Percentiles rank a stretch among this genome's conserved stretches.
Evolutionary conservation across 108 stramenopile genomes (phyloP).

Genomic region (Cyclotella sp.): DNA sequence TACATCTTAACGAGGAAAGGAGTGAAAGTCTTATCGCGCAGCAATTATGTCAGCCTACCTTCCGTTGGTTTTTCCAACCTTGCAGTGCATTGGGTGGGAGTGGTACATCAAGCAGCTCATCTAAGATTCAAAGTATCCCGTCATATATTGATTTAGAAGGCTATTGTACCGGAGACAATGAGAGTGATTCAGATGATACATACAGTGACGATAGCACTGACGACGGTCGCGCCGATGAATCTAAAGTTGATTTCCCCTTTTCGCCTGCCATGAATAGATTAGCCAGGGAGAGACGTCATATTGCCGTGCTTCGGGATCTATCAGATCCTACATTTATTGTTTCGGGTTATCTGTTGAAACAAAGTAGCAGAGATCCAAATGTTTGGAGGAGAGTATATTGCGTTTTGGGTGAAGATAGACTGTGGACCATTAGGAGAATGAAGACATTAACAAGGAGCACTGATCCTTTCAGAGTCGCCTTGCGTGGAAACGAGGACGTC

Average conservation of each 20-base stretch:
- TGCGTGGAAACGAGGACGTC: conserved; percentile 14
- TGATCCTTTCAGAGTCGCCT: neutral
- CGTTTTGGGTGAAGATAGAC: conserved; percentile 49
- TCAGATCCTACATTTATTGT: conserved; percentile 45
- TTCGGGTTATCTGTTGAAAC: conserved; percentile 54
- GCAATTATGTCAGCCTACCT: conserved; percentile 30
- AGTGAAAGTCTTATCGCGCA: neutral
- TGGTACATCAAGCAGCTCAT: conserved; percentile 22
- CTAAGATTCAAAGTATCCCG: conserved; percentile 51
- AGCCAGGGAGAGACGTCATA: conserved; percentile 34
- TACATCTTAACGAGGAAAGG: conserved; percentile 16
- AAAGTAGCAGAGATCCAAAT: conserved; percentile 50
- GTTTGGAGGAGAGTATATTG: conserved; percentile 59
- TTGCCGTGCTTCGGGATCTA: conserved; percentile 41
- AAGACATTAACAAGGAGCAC: conserved; percentile 17
- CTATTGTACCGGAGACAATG: conserved; percentile 53
- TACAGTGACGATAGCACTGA: conserved; percentile 15
- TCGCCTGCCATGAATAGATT: conserved; percentile 24
- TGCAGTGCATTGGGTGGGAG: conserved; percentile 51
- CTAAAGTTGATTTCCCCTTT: neutral
- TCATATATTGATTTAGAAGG: conserved; percentile 56
- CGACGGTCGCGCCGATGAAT: conserved; percentile 9
- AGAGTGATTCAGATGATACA: conserved; percentile 33
- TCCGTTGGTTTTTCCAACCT: conserved; percentile 62
- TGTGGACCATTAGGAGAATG: conserved; percentile 51